phyloP scores from a whole-genome alignment of 176 grass and related monocot species.

The Puya raimondii region DNA sequence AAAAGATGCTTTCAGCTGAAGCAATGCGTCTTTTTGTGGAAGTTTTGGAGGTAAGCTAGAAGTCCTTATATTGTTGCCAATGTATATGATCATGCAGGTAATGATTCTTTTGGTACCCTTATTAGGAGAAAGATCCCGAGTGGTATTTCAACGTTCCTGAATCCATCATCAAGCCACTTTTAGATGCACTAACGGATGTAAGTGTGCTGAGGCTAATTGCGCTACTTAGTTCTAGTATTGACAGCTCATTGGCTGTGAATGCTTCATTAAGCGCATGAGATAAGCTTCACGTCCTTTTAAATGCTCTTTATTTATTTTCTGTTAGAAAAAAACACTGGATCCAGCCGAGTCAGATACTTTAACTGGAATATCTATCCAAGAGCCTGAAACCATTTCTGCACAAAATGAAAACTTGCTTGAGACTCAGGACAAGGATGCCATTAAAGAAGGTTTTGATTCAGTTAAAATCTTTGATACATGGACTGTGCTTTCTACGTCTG shows the following conservation, averaged over 20 bases:
- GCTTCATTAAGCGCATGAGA: too few relatives aligned
- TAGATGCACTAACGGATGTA: conserved; percentile 87
- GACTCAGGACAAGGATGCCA: conserved; percentile 85
- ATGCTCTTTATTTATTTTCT: conserved; percentile 5
- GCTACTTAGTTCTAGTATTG: neutral
- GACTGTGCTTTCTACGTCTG: conserved; percentile 57
- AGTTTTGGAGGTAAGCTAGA: conserved; percentile 76
- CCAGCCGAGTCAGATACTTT: conserved; percentile 29
- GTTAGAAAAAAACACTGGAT: conserved; percentile 55
- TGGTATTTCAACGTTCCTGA: conserved; percentile 80
- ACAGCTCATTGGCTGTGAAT: neutral
- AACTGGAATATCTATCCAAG: conserved; percentile 64
- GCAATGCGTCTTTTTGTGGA: conserved; percentile 98
- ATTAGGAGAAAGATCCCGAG: conserved; percentile 92
- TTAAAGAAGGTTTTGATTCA: conserved; percentile 72
- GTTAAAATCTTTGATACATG: conserved; percentile 70
- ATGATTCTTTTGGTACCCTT: conserved; percentile 16
- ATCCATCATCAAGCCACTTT: conserved; percentile 48
- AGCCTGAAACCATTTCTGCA: conserved; percentile 76
- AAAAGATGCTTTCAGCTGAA: conserved; percentile 70
- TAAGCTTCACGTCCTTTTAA: neutral
- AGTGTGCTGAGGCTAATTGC: conserved; percentile 20
- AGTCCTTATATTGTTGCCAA: conserved; percentile 3
- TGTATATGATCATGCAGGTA: conserved; percentile 8
- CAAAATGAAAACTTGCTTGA: conserved; percentile 56